A percentile compares a stretch with the other conserved stretches of the same genome.
Conservation (phyloP, 2,329 filamentous ascomycete genomes). For the Trichoderma atroviride region DNA sequence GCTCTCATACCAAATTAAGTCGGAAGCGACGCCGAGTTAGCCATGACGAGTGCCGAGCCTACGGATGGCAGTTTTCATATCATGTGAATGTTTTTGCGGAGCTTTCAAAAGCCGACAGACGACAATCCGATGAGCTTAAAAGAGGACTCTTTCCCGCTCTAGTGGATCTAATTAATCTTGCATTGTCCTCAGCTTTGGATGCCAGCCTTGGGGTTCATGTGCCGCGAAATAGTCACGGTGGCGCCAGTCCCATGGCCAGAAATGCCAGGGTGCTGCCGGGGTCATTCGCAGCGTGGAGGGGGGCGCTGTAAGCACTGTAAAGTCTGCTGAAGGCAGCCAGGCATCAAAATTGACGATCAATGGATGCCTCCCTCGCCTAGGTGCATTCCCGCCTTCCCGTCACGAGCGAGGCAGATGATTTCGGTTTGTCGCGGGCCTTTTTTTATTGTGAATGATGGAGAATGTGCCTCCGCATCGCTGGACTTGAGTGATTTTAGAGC, state of each 20-base stretch:
- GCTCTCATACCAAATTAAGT: neutral
- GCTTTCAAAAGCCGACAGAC: neutral
- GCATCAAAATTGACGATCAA: no score
- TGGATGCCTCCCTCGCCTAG: neutral
- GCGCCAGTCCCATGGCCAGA: slow-evolving; percentile 26
- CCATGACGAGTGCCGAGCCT: slow-evolving; percentile 15
- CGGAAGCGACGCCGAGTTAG: neutral
- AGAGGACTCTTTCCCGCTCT: neutral
- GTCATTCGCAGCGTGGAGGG: slow-evolving; percentile 1
- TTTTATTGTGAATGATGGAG: neutral
- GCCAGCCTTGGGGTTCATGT: slow-evolving; percentile 22
- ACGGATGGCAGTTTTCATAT: slow-evolving; percentile 1
- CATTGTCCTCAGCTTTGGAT: neutral
- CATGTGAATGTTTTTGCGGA: slow-evolving; percentile 1
- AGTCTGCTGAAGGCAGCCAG: neutral
- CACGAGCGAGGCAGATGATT: slow-evolving; percentile 3
- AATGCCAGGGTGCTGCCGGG: neutral
- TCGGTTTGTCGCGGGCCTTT: neutral
- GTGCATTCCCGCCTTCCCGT: slow-evolving; percentile 2
- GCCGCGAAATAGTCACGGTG: slow-evolving; percentile 29
- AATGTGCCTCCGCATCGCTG: neutral
- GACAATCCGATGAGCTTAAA: neutral
- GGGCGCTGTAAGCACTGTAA: slow-evolving; percentile 3
- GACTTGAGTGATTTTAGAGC: neutral
- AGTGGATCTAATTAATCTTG: neutral